Evolutionary conservation across 352 stramenopile species (phyloP), one percentile per base, ranked within the genome.

Genomic region (Pythium aristosporum): DNA sequence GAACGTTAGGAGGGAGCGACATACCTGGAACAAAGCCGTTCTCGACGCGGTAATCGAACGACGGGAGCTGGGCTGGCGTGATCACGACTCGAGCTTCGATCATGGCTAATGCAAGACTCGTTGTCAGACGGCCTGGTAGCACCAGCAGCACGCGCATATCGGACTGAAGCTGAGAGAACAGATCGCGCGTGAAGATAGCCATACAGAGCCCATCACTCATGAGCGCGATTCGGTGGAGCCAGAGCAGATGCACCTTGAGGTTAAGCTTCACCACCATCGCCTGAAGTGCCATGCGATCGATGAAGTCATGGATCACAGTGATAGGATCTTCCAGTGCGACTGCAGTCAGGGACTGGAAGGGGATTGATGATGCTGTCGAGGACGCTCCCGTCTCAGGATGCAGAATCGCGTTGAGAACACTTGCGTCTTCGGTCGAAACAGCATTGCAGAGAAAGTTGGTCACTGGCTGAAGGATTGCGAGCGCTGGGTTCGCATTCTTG

Each of bases 161-260:
- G 4, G 77, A 83, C n/a, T 63, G 65, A 30, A 89, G 58, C 30
- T 76, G 71, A 13, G 44, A 46, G 30, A 87, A 62, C 1, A 93
- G 69, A 54, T 93, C 82, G 1, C 77, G 80, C 21, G 73, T 71
- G 28, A 93, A 88, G 28, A 89, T 87, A 48, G 85, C 72, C 71
- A 89, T 88, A 41, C 80, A 90, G 9, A 91, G 65, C 3, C 82
- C 82, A 69, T 90, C 82, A 20, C 74, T 77, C 82, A 91, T 91
- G 18, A 91, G 71, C 75, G 86, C 76, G 20, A 93, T 66, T 18
- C 75, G 85, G 18, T 78, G 77, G 18, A 91, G 57, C 82, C 82
- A 90, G 28, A 68, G 47, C 12, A 90, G 63, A 49, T 93, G 80
- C 23, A 70, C 57, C 50, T 81, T 58, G 18, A 91, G 16, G 3